A percentile compares a stretch with the other conserved stretches of the same genome.
Conservation (phyloP, 805 yeast genomes). For the Candida corydali region DNA sequence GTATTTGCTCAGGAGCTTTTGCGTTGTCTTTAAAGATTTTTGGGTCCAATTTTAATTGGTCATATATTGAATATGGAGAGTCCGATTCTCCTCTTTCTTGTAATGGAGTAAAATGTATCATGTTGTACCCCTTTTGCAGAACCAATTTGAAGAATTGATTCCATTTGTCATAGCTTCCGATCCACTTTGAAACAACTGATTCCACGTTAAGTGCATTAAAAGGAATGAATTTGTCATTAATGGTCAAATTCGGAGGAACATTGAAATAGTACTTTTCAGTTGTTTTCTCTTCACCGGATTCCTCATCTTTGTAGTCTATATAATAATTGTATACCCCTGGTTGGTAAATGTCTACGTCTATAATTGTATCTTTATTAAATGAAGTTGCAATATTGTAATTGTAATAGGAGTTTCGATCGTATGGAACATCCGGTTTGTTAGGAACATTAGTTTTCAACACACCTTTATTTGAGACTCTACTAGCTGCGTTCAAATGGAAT, state of each 20-base stretch:
- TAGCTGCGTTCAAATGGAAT: slow-evolving; percentile 70
- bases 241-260: slow-evolving; percentile 70
- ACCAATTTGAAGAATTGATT: slow-evolving; percentile 57
- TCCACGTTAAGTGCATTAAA: slow-evolving; percentile 79
- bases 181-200: slow-evolving; percentile 87
- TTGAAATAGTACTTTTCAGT: slow-evolving; percentile 69
- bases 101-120: slow-evolving; percentile 94
- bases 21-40: slow-evolving; percentile 48
- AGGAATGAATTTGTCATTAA: slow-evolving; percentile 55
- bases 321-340: slow-evolving; percentile 84
- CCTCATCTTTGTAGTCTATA: slow-evolving; percentile 47
- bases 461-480: slow-evolving; percentile 68
- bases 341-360: slow-evolving; percentile 56
- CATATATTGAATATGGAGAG: slow-evolving; percentile 90
- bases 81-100: slow-evolving; percentile 86
- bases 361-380: slow-evolving; percentile 58
- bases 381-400: slow-evolving; percentile 49
- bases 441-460: slow-evolving; percentile 74
- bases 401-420: slow-evolving; percentile 54
- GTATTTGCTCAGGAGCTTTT: slow-evolving; percentile 52
- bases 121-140: slow-evolving; percentile 78
- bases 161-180: slow-evolving; percentile 72
- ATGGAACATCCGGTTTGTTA: slow-evolving; percentile 32
- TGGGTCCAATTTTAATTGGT: slow-evolving; percentile 78
- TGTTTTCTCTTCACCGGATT: slow-evolving; percentile 20